A percentile compares a stretch with the other conserved stretches of the same genome.
phyloP scores from a whole-genome alignment of 2,329 filamentous ascomycete species.

The Stagonosporopsis chrysanthemi region DNA sequence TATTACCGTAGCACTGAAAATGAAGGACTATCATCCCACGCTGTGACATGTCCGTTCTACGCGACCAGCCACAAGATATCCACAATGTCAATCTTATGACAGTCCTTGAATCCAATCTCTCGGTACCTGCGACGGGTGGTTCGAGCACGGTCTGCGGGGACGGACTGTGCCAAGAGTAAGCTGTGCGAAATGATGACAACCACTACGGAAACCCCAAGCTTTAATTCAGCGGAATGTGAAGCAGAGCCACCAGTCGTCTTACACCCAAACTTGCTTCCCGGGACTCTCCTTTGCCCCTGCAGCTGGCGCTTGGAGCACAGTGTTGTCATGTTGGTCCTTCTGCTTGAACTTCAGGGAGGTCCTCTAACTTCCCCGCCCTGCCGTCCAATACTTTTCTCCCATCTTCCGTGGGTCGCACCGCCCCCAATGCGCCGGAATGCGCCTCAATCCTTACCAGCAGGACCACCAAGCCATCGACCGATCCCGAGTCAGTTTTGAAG shows the following conservation, averaged over 20 bases:
- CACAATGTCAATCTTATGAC: slow-evolving; percentile 34
- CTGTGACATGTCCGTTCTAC: slow-evolving; percentile 28
- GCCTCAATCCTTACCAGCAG: slow-evolving; percentile 9
- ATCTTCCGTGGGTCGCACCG: slow-evolving; percentile 36
- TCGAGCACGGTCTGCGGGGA: slow-evolving; percentile 22
- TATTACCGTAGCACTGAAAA: slow-evolving; percentile 2
- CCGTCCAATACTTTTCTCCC: slow-evolving; percentile 26
- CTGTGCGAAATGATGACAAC: slow-evolving; percentile 12
- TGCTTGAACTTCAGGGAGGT: slow-evolving; percentile 17
- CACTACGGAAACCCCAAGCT: slow-evolving; percentile 21
- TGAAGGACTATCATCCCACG: slow-evolving; percentile 33
- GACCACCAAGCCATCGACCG: slow-evolving; percentile 15
- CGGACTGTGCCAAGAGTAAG: slow-evolving; percentile 21
- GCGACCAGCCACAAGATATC: slow-evolving; percentile 33
- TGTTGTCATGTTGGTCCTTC: slow-evolving; percentile 18
- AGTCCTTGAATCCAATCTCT: slow-evolving; percentile 31
- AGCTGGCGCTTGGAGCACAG: slow-evolving; percentile 12
- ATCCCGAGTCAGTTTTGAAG: slow-evolving; percentile 6
- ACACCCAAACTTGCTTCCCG: not conserved
- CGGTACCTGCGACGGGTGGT: slow-evolving; percentile 33
- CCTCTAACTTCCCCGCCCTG: slow-evolving; percentile 34
- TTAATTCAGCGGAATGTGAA: slow-evolving; percentile 20
- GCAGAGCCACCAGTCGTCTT: slow-evolving; percentile 35
- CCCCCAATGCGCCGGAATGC: slow-evolving; percentile 32
- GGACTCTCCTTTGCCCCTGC: slow-evolving; percentile 12